These are phyloP conservation scores for Acanthamoeba quina DNA, from an alignment of 208 protist genomes.

Conservation along the genomic window DNA sequence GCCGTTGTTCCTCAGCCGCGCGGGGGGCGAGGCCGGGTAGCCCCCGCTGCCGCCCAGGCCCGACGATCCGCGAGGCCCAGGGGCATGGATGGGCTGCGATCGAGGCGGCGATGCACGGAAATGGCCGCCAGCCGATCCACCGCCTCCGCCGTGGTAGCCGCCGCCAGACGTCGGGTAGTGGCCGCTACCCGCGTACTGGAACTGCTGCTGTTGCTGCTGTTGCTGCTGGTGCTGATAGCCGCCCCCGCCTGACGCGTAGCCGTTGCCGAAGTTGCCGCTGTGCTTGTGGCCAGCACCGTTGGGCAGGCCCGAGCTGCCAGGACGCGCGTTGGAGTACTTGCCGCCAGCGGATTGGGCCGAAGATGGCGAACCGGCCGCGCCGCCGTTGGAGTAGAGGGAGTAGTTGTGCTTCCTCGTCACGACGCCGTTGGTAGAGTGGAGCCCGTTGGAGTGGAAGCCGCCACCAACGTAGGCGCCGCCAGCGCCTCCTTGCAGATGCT, in stretches of 20 bases:
- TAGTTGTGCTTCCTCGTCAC: slow-evolving; percentile 65
- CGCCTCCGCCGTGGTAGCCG: not conserved
- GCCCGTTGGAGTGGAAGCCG: slow-evolving; percentile 34
- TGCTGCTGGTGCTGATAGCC: not conserved
- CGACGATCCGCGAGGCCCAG: slow-evolving; percentile 23
- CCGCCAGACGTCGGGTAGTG: not conserved
- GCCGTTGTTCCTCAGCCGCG: slow-evolving; percentile 45
- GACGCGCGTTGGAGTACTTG: slow-evolving; percentile 29
- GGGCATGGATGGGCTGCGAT: slow-evolving; percentile 47
- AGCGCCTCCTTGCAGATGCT: not conserved
- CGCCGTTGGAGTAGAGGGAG: slow-evolving; percentile 17
- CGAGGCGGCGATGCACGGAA: slow-evolving; percentile 21
- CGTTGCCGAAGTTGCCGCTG: not conserved
- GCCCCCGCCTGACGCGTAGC: not conserved
- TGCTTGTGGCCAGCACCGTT: slow-evolving; percentile 59
- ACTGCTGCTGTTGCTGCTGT: not conserved
- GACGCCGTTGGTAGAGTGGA: slow-evolving; percentile 60
- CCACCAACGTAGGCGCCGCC: not conserved
- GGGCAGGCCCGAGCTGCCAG: slow-evolving; percentile 18
- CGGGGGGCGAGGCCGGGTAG: slow-evolving; percentile 44
- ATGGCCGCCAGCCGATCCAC: not conserved
- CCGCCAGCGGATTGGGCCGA: not conserved
- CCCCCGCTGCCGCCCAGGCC: slow-evolving; percentile 40
- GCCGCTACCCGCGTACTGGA: slow-evolving; percentile 12
- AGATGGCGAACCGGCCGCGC: not conserved